Base-by-base conservation (phyloP, 1,139 yeast species). In the Yamadazyma spencermartinsiae region DNA sequence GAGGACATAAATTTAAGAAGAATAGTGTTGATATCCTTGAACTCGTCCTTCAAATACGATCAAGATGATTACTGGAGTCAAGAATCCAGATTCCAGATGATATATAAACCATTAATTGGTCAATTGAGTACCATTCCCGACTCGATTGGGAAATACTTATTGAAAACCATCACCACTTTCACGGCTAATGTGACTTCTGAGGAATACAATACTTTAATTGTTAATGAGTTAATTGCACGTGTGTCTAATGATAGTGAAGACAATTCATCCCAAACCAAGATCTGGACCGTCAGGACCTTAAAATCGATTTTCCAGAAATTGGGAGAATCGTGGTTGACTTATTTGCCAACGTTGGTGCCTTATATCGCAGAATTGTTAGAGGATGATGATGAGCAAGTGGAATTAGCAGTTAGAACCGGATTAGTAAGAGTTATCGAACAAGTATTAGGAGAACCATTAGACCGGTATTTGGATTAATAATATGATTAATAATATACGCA, bases 1-100 rank as follows among this genome's bases (percentile, higher is more conserved):
- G 54, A 49, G 11, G 79, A 80, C 39, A 57, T 75, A 34, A 79
- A 83, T 46, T 71, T 85, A 49, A 79, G 89, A 60, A 80, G 96
- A 63, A 63, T 86, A 34, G 61, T 88, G 17, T 68, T 88, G 44
- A 82, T 78, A 46, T 81, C 96, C 0, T 67, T 90, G 45, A 78
- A 82, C 1, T 74, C 87, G 1, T 82, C 96, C 2, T 88, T 90
- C 69, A 87, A 82, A 54, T 85, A 81, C 55, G 98, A 90, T 55
- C 86, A 85, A 56, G 95, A 86, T 52, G 98, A 92, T 56, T 92
- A 86, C 67, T 92, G 98, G 98, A 84, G 86, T 41, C 81, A 89
- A 37, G 85, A 84, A 43, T 80, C 87, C 29, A 79, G 98, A 58
- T 92, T 89, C 56, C 95, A 86, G 34, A 65, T 79, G 43, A 74